Base-by-base conservation (phyloP, 2,329 filamentous ascomycete genomes). In the Byssochlamys sp. region DNA sequence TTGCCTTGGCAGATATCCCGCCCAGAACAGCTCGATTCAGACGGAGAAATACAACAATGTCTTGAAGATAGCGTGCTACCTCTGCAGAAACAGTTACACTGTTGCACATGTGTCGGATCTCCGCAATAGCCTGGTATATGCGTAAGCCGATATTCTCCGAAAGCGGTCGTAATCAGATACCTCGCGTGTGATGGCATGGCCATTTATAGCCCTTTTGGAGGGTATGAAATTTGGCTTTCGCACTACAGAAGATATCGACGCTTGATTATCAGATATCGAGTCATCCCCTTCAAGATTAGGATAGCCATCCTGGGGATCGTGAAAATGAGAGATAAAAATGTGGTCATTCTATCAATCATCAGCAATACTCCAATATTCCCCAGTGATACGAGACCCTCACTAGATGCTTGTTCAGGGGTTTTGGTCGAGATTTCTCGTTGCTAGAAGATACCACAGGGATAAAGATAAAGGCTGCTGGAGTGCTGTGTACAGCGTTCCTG, bases 271-370 rank as follows among this genome's bases (percentile, higher is more conserved):
- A 6, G 69, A 70, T 4, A 72, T 61, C 65, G 67, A 71, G 26
- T 77, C 74, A 24, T 73, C 74, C 35, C 89, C 86, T 59, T 95
- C 88, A 0, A 92, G 72, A 61, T 94, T 88, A 3, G 85, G 80
- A 60, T 91, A 87, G 0, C 87, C 89, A 68, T 92, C 84, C 1
- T 80, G 77, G 3, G 82, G 78, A 58, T 86, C 81, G 66, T 97
- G 91, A 75, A 86, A 89, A 71, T 97, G 91, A 0, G 89, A 92
- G 58, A 97, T 85, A 69, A 91, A 90, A 63, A 97, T 87, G 62
- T 89, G 84, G 59, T 97, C 90, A 65, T 91, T 95, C 71, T 79
- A 59, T 9, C 56, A 24, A 27, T 3, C 28, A 65, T 53, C 66
- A 54, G 33, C 7, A 51, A 12, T 9, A 29, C 9, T 7, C 25